Base-by-base conservation (phyloP, 139 green algal genomes). In the Tetradesmus lagerheimii region DNA sequence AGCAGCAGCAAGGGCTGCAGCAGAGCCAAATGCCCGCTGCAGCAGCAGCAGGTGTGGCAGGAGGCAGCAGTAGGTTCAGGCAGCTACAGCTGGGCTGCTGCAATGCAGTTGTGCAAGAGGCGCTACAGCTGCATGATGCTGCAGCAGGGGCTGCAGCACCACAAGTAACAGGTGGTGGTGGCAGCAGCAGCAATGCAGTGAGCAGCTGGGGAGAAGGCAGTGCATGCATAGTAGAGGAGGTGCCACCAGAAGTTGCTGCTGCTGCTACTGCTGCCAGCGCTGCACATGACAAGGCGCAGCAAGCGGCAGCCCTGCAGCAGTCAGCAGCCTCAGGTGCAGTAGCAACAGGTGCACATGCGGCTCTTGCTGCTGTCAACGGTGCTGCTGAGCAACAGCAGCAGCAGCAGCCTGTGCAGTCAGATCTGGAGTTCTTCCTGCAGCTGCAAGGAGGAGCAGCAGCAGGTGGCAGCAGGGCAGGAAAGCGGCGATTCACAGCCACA, bases 381-480 rank as follows among this genome's bases (percentile, higher is more conserved):
- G 50, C 15, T 25, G 66, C n/a, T 27, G 8, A 75, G 64, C 66
- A 77, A 27, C 66, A 79, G 31, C 71, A 29, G 31, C 71, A 79
- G 71, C 71, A 79, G 71, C 31, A 79, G 45, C 80, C 80, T 45
- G 80, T 25, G 50, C 50, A 34, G 35, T 79, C 82, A 37, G 82
- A 87, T 35, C 27, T 87, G 16, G 35, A 77, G n/a, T 87, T 87
- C 35, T 87, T 78, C 82, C 34, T 87, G 82, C 82, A 87, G 82
- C 82, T 87, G 35, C 82, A 87, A 43, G 35, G 27, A 23, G 43
- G 31, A 53, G 81, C 47, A 43, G 62, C 18, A 37, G 67, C 45
- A 67, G 57, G 18, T 43, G 38, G 38, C 64, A 88, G 53, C 53
- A 80, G 20, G 29, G 34, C 81, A 87, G 53, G 20, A 2, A 74